Base-by-base conservation (phyloP, 2,329 filamentous ascomycete species). In the Arthrobotrys sinensis region DNA sequence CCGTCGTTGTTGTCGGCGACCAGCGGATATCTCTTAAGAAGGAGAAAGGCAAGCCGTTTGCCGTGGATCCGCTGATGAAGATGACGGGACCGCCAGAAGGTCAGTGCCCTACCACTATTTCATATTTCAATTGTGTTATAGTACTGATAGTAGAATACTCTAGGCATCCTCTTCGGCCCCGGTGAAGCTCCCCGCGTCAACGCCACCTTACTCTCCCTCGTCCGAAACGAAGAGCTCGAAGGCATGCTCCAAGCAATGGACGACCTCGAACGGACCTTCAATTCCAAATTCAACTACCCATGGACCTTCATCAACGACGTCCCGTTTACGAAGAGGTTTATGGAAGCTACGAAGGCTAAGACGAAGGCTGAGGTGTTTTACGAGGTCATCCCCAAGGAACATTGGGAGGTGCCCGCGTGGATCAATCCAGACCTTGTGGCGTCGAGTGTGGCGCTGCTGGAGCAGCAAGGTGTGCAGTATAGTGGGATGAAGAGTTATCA, bases 281-380 rank as follows among this genome's bases (percentile, higher is more conserved):
- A 99, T 83, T 88, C 90, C 87, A 99, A 99, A 84, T 99, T 98
- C 89, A 99, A 99, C 87, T 99, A 99, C 83, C 96, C 96, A 0
- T 99, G 96, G 93, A 97, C 94, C 7, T 99, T 99, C 85, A 96
- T 99, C 88, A 99, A 99, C 85, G 95, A 99, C 83, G 91, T 93
- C 65, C 93, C 93, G 14, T 99, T 99, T 83, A 91, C 92, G 1
- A 92, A 96, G 14, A 94, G 98, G 82, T 99, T 99, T 87, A 98
- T 96, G 86, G 87, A 86, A 82, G 90, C 89, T 84, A 98, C 94
- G 0, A 87, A 88, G 80, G 93, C 91, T 32, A 91, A 89, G 63
- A 98, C 95, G 16, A 97, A 97, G 81, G 96, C 95, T 55, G 91
- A 97, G 84, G 93, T 92, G 82, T 89, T 88, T 84, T 97, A 96